Evolutionary conservation across 352 stramenopile species (phyloP).

Genomic region (Pythium scleroteichum): DNA sequence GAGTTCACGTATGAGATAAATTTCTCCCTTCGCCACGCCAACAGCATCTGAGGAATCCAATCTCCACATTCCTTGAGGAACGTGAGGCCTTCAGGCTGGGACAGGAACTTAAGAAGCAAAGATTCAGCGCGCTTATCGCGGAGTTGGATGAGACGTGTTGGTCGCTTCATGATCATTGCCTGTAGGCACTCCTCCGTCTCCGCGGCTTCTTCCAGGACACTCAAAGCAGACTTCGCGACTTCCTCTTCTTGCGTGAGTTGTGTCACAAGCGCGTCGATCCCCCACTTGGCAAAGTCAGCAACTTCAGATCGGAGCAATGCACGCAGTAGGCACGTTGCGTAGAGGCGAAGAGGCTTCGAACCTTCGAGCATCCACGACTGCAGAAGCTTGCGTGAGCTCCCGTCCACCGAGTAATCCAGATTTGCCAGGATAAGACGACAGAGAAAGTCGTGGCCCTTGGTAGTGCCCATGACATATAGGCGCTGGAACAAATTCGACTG

Average conservation of each 20-base stretch:
- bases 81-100: conserved; percentile 68
- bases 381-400: conserved; percentile 82
- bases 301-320: conserved; percentile 83
- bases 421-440: conserved; percentile 87
- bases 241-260: conserved; percentile 86
- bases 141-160: conserved; percentile 74
- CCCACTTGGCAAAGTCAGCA: conserved; percentile 88
- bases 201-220: conserved; percentile 84
- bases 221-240: conserved; percentile 83
- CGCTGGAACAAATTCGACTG: conserved; percentile 89
- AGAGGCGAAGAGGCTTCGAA: conserved; percentile 82
- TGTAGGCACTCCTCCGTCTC: conserved; percentile 82
- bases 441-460: conserved; percentile 88
- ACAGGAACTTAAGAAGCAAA: conserved; percentile 83
- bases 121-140: conserved; percentile 81
- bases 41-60: conserved; percentile 80
- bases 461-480: conserved; percentile 85
- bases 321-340: conserved; percentile 82
- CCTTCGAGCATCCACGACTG: conserved; percentile 88
- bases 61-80: conserved; percentile 82
- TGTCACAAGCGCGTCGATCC: conserved; percentile 82
- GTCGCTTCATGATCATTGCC: conserved; percentile 84
- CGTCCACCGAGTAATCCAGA: conserved; percentile 87
- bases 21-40: conserved; percentile 78
- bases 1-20: conserved; percentile 85